Base-by-base conservation (phyloP, 2,329 filamentous ascomycete species). In the Metarhizium robertsii region DNA sequence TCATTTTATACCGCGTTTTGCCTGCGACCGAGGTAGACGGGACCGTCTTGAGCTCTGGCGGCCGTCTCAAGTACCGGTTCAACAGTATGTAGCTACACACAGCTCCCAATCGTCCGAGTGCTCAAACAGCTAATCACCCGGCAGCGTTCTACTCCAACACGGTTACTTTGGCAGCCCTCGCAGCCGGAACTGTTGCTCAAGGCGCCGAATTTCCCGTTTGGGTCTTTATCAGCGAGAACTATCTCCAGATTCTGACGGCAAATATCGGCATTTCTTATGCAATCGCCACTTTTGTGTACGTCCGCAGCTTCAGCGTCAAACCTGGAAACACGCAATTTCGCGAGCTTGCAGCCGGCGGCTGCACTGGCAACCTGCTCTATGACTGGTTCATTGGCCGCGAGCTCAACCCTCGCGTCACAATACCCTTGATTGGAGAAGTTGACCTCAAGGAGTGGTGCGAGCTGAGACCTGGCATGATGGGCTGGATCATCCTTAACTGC, bases 361-460 rank as follows among this genome's bases (percentile, higher is more conserved):
- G 88, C 66, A 85, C 84, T 1, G 92, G 91, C 56, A 96, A 95
- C 70, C 74, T 90, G 60, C 72, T 96, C 42, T 96, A 97, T 70
- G 92, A 97, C 72, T 97, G 90, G 84, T 97, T 91, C 73, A 96
- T 97, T 61, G 92, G 92, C 20, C 88, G 92, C 32, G 92, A 97
- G 71, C 84, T 97, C 58, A 97, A 97, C 73, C 92, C 92, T 3
- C 89, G 92, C 51, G 71, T 95, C 57, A 83, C 79, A 0, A 74
- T 96, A 29, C 91, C 91, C 2, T 69, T 95, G 51, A 79, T 96
- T 60, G 90, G 90, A 57, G 87, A 90, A 63, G 79, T 96, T 52
- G 92, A 97, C 66, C 87, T 97, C 72, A 96, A 96, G 73, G 79
- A 86, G 58, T 96, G 86, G 70, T 88, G 88, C 70, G 92, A 97